Evolutionary conservation across 2,329 filamentous ascomycete species (phyloP), one percentile per base, ranked within the genome.

Genomic region (Colletotrichum sublineola): DNA sequence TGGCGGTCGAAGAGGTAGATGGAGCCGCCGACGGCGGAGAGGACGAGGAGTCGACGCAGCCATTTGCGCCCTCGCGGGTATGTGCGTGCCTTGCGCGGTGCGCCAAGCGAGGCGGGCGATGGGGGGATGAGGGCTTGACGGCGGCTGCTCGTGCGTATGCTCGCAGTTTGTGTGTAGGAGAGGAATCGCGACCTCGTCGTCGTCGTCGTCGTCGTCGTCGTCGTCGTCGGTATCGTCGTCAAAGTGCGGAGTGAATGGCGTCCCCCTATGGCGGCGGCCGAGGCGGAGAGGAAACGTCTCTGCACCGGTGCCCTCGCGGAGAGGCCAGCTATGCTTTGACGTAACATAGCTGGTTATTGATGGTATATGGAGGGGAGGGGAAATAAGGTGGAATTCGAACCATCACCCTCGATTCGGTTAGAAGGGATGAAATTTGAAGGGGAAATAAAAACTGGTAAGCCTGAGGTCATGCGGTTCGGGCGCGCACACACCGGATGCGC

Each of bases 41-140:
- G 77, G 73, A 92, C 87, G 63, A 93, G 79, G 1, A 97, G 81
- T 55, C 94, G 90, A 44, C 94, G 93, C n/a, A 89, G 86, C 92
- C 93, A 97, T 88, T 89, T 93, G 66, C 92, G 88, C 31, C 90
- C 88, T 44, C 90, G 89, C 20, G 86, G 87, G 79, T 94, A 97
- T 71, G 91, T 87, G 79, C 92, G 94, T 14, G 93, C 91, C 11
- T 89, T 86, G 29, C 85, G 86, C 0, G 95, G 92, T 67, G 89
- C 90, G 63, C 94, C 94, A 40, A 98, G 88, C 48, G 93, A 93
- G 72, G 88, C 88, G 7, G 95, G 95, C 5, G 93, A 90, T 0
- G 95, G 95, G 7, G 95, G 95, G 0, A 89, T 87, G 76, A 95
- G 88, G 18, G 91, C 89, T 74, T 91, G 86, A 79, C 91, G 94